Conservation (phyloP, 768 basidiomycete genomes). For the Lactarius sanguifluus region DNA sequence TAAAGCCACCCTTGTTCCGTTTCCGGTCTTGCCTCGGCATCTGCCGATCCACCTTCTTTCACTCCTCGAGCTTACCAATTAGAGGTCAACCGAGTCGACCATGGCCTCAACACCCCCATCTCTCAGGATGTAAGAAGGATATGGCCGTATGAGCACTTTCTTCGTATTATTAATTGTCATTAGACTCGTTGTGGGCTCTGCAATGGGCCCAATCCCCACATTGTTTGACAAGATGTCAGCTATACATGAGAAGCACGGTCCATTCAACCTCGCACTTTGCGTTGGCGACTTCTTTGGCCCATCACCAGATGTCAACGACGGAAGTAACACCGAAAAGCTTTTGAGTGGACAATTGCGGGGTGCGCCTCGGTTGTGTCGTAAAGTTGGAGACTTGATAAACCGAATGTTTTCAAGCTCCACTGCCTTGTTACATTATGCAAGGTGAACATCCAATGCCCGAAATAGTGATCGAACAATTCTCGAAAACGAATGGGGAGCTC, state of each 20-base stretch:
- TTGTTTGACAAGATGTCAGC: constrained; percentile 77
- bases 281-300: constrained; percentile 84
- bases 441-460: constrained; percentile 76
- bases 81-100: not conserved
- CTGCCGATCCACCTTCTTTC: not conserved
- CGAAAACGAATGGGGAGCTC: constrained; percentile 74
- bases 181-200: constrained; percentile 79
- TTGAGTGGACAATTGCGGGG: constrained; percentile 70
- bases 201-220: constrained; percentile 68
- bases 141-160: not conserved
- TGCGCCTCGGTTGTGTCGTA: constrained; percentile 34
- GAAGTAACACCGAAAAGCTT: constrained; percentile 56
- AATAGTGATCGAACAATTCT: constrained; percentile 70
- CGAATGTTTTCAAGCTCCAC: constrained; percentile 54
- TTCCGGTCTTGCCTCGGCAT: no score
- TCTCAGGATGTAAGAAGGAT: constrained; percentile 17
- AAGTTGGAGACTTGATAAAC: not conserved
- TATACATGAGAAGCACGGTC: constrained; percentile 90
- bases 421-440: constrained; percentile 93
- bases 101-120: constrained; percentile 14
- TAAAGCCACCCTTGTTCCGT: not conserved
- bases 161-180: not conserved
- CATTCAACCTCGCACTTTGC: constrained; percentile 83
- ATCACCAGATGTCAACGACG: constrained; percentile 30
- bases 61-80: not conserved